phyloP scores from a whole-genome alignment of 2,329 filamentous ascomycete species.

The Orbilia oligospora region DNA sequence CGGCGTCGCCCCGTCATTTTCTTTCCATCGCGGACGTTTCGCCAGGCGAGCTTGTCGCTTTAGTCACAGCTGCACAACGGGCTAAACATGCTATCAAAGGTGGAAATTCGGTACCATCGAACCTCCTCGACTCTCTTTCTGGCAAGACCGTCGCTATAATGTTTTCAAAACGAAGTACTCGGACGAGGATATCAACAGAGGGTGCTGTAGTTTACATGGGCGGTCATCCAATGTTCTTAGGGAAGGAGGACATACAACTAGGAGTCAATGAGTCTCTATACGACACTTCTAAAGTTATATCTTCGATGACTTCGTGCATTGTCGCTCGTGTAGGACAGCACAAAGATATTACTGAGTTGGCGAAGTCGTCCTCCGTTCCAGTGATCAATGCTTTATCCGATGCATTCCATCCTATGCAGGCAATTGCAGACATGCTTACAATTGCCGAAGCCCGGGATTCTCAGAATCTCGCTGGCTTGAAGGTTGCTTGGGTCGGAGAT shows the following conservation, averaged over 20 bases:
- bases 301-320: constrained; percentile 90
- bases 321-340: constrained; percentile 84
- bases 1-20: constrained; percentile 80
- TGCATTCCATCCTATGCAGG: constrained; percentile 93
- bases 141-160: constrained; percentile 92
- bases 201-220: constrained; percentile 89
- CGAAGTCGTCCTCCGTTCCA: constrained; percentile 80
- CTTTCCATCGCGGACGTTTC: constrained; percentile 91
- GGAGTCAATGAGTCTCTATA: constrained; percentile 96
- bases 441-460: constrained; percentile 77
- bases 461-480: constrained; percentile 70
- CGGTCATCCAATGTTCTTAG: constrained; percentile 95
- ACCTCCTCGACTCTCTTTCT: constrained; percentile 73
- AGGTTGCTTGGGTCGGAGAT: constrained; percentile 96
- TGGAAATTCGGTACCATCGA: constrained; percentile 67
- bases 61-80: constrained; percentile 84
- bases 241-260: constrained; percentile 95
- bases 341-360: constrained; percentile 79
- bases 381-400: constrained; percentile 91
- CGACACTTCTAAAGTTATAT: constrained; percentile 91
- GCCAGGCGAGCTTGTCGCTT: constrained; percentile 80
- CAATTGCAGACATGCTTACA: constrained; percentile 92
- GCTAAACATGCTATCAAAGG: constrained; percentile 85
- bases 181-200: constrained; percentile 94
- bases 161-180: constrained; percentile 95